Evolutionary conservation across 2,329 filamentous ascomycete genomes (phyloP).

Genomic region (Apiospora malaysiana): DNA sequence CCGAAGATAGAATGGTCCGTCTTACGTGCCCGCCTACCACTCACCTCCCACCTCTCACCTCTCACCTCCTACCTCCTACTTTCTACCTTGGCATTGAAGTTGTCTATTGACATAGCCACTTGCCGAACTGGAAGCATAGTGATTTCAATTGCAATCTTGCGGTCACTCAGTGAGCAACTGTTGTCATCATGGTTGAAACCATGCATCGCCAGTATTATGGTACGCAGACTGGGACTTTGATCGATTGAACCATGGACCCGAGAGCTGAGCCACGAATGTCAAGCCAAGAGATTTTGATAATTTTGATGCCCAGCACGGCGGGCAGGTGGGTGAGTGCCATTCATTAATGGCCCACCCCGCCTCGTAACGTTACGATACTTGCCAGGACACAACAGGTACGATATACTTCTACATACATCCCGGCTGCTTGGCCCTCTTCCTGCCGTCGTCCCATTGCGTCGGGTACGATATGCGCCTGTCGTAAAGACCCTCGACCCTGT

Average conservation of each 20-base stretch:
- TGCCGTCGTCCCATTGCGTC: background rate
- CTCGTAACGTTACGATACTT: background rate
- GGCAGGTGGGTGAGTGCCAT: no score
- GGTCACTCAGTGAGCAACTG: background rate
- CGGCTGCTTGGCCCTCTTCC: background rate
- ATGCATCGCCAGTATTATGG: background rate
- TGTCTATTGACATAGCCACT: background rate
- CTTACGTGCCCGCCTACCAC: constrained; percentile 1
- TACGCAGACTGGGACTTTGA: no score
- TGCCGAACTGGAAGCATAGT: background rate
- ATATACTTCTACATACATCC: no score
- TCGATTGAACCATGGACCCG: background rate
- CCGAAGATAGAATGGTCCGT: background rate
- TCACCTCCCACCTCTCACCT: no score
- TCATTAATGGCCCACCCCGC: no score
- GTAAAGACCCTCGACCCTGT: constrained; percentile 10
- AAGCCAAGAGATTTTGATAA: constrained; percentile 14
- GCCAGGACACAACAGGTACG: background rate
- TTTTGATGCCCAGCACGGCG: background rate
- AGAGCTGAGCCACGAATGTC: background rate
- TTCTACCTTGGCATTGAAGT: background rate
- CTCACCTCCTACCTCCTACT: no score
- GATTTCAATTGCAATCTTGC: background rate
- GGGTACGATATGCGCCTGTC: constrained; percentile 4
- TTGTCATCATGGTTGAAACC: background rate